These are phyloP conservation scores for Clausena lansium DNA, from an alignment of 345 rosid genomes.

Conservation along the genomic window DNA sequence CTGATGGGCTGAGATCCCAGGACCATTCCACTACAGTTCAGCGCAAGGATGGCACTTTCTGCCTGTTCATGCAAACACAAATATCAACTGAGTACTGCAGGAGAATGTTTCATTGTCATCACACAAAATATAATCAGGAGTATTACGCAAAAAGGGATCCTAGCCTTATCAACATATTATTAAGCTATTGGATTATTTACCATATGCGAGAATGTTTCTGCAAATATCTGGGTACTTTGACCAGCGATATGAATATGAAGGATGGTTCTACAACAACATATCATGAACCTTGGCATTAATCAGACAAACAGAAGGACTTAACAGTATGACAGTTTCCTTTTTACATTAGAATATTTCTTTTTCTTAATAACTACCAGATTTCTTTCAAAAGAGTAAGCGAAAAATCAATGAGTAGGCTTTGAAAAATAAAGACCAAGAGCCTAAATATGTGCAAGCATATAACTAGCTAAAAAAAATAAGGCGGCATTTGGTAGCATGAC, in stretches of 20 bases:
- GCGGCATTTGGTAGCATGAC: no score
- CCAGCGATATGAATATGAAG: background rate
- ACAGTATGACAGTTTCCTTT: background rate
- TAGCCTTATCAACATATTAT: background rate
- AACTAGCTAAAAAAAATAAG: background rate
- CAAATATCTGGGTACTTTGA: background rate
- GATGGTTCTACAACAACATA: background rate
- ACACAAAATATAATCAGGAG: background rate
- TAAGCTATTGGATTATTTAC: background rate
- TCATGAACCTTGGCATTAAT: background rate
- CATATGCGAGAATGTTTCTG: background rate
- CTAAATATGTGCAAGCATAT: background rate
- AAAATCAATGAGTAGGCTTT: background rate
- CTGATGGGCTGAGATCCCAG: slow-evolving; percentile 74
- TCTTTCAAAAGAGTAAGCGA: background rate
- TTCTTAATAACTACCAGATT: background rate
- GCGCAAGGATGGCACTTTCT: slow-evolving; percentile 73
- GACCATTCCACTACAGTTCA: slow-evolving; percentile 72
- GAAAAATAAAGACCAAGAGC: background rate
- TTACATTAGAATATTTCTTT: no score
- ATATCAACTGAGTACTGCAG: background rate
- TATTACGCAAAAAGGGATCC: background rate
- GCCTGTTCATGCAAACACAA: slow-evolving; percentile 49
- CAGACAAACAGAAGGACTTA: no score
- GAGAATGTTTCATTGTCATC: background rate